Evolutionary conservation across 1,284 basidiomycete genomes (phyloP), one percentile per base, ranked within the genome.

Genomic region (Fomitopsis schrenkii): DNA sequence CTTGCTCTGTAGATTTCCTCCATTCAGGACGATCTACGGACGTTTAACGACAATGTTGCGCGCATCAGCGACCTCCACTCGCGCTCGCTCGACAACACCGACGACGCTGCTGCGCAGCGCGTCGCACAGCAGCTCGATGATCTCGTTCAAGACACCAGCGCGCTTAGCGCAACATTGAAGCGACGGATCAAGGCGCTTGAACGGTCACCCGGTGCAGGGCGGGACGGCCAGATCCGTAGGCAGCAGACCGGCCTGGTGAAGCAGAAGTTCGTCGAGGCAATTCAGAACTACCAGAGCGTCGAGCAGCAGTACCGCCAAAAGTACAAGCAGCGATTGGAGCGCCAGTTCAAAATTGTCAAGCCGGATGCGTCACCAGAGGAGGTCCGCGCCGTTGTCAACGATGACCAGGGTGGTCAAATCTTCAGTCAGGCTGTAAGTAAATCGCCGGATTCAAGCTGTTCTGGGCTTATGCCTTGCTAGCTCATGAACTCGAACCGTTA

Each of bases 341-440:
- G 97, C 65, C 97, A 99, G 78, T 97, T 91, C 81, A 94, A 90
- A 78, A 99, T 99, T 68, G 95, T 97, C 64, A 98, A 98, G 77
- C 97, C 96, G 19, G 91, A 97, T 76, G 97, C 97, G 7, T 87
- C 94, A 5, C 91, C 92, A 4, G 93, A 95, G 63, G 97, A 99
- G 77, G 83, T 99, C 67, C 83, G 84, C 66, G 89, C 93, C 19
- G 91, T 94, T 36, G 90, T 96, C 30, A 88, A 93, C 63, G 93
- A 96, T 72, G 90, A 95, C 66, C 86, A 88, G 61, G 86, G 86
- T 58, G 86, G 85, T 26, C 95, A 98, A 74, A 92, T 99, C 66
- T 99, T 99, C 82, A 90, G 90, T 62, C 95, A 98, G 80, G 96
- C 97, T 64, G 91, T 96, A 67, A 63, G 87, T 81, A 0, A n/a